These are phyloP conservation scores for Pachysandra terminalis DNA, from an alignment of 164 flowering plant genomes.

Conservation along the genomic window DNA sequence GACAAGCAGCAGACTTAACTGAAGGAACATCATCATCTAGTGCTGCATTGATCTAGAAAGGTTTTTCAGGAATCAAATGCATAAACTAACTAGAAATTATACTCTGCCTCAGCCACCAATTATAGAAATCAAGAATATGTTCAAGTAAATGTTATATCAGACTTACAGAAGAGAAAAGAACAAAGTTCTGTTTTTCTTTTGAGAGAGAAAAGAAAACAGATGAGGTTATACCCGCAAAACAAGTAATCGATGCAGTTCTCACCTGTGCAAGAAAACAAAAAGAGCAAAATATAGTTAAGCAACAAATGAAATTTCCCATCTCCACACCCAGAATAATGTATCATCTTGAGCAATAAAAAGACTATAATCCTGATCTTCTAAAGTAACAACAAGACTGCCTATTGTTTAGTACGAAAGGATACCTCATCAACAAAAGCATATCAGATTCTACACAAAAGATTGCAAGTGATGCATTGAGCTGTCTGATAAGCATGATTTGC, in stretches of 20 bases:
- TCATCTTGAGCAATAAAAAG: background rate
- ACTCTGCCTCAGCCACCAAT: background rate
- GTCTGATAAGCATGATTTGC: no score
- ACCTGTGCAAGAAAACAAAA: constrained; percentile 49
- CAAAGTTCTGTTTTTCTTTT: constrained; percentile 56
- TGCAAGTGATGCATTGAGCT: no score
- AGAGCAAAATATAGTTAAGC: background rate
- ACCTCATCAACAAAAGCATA: background rate
- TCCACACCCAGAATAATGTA: background rate
- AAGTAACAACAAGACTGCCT: background rate
- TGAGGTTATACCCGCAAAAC: constrained; percentile 94
- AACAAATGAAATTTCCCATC: background rate
- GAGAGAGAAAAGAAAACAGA: constrained; percentile 58
- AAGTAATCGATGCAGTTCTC: constrained; percentile 83
- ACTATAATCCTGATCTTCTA: background rate
- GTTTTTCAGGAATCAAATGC: background rate
- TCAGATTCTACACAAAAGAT: background rate
- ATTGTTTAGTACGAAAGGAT: background rate
- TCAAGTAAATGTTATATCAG: background rate
- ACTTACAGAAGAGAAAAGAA: constrained; percentile 66
- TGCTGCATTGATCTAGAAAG: constrained; percentile 57
- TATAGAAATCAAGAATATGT: background rate
- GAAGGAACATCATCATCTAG: constrained; percentile 62
- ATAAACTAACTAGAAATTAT: background rate
- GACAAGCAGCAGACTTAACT: constrained; percentile 93